A percentile compares a stretch with the other conserved stretches of the same genome.
Evolutionary conservation across 1,284 basidiomycete genomes (phyloP).

Genomic region (Leccinum cinnamomeum): DNA sequence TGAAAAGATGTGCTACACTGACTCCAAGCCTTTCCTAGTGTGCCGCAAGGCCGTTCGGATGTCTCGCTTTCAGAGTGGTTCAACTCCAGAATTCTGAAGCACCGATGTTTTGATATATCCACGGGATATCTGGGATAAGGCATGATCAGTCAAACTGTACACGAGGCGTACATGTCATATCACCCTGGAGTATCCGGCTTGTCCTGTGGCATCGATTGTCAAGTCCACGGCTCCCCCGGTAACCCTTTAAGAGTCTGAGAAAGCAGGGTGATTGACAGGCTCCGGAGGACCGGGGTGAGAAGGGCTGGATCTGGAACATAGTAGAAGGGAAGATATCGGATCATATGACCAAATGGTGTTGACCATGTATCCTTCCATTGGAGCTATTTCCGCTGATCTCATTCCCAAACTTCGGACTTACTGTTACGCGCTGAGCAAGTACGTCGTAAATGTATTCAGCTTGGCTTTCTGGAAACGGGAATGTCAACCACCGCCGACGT

Average conservation of each 20-base stretch:
- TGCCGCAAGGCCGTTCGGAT: not conserved
- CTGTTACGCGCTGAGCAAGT: not conserved
- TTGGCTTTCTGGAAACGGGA: too few relatives aligned
- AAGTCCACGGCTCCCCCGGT: too few relatives aligned
- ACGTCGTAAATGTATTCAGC: too few relatives aligned
- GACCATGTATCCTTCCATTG: not conserved
- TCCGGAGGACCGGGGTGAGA: not conserved
- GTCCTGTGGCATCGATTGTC: not conserved
- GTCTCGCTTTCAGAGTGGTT: not conserved
- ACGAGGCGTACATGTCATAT: not conserved
- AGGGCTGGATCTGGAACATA: not conserved
- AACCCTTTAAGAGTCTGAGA: too few relatives aligned
- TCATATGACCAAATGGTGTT: not conserved
- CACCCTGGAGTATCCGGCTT: not conserved
- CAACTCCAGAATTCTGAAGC: not conserved
- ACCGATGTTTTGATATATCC: not conserved
- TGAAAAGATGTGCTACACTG: not conserved
- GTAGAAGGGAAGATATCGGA: not conserved
- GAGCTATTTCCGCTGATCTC: too few relatives aligned
- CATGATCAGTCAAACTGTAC: not conserved
- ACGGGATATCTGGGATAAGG: not conserved
- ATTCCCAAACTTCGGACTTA: not conserved
- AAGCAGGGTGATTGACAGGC: not conserved
- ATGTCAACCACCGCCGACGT: too few relatives aligned
- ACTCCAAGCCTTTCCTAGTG: too few relatives aligned